Evolutionary conservation across 108 stramenopile species (phyloP).

Genomic region (Aurantiochytrium sp.): DNA sequence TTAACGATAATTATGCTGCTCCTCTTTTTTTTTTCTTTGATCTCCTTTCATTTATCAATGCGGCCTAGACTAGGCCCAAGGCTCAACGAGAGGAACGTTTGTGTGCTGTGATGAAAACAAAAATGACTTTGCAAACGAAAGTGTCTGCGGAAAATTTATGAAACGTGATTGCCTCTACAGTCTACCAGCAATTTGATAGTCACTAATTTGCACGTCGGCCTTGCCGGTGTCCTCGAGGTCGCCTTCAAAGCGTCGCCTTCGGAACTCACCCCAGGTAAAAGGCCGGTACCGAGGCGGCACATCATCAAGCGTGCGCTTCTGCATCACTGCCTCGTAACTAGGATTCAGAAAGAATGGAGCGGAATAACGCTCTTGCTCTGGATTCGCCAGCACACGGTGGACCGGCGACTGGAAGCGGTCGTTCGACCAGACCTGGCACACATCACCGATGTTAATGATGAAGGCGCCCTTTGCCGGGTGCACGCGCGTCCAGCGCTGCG

Average conservation of each 20-base stretch:
- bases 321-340: conserved; percentile 50
- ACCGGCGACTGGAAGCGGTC: conserved; percentile 70
- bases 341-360: conserved; percentile 91
- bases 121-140: too few relatives aligned
- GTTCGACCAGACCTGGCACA: conserved; percentile 84
- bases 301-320: conserved; percentile 19
- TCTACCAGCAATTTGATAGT: conserved; percentile 21
- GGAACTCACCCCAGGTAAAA: conserved; percentile 36
- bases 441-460: conserved; percentile 88
- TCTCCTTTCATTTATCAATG: too few relatives aligned
- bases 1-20: too few relatives aligned
- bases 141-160: not conserved
- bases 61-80: too few relatives aligned
- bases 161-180: not conserved
- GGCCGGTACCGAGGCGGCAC: conserved; percentile 24
- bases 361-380: conserved; percentile 55
- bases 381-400: conserved; percentile 71
- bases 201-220: conserved; percentile 35
- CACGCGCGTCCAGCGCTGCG: conserved; percentile 60
- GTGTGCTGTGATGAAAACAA: too few relatives aligned
- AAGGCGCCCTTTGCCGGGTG: conserved; percentile 65
- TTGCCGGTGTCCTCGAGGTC: conserved; percentile 39
- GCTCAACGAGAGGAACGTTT: too few relatives aligned
- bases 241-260: conserved; percentile 37
- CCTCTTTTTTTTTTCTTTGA: too few relatives aligned